Evolutionary conservation across 768 basidiomycete species (phyloP), one percentile per base, ranked within the genome.

Genomic region (Clitopilus passeckerianus): DNA sequence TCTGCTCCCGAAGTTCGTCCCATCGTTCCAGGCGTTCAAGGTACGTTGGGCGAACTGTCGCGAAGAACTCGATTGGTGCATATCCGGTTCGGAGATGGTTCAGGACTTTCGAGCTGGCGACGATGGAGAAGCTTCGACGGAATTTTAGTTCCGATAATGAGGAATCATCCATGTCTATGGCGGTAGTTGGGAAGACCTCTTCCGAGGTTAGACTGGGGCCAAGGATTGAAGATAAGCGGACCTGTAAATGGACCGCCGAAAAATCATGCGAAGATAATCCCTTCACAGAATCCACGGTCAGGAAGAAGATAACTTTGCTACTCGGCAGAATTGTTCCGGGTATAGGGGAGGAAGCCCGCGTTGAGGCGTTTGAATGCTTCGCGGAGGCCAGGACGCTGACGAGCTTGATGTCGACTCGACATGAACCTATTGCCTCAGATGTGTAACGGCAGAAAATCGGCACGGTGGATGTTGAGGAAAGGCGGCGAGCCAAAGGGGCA

Each of bases 381-480:
- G 85, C 72, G 1, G 88, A 78, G 43, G 84, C 71, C 24, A 85
- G 75, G 37, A 91, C 83, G 62, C 86, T 92, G 63, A 90, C 81
- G 46, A 93, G 82, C 73, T 87, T 91, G 72, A 97, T 80, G 63
- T 89, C 86, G 57, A 97, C 80, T 22, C 93, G 86, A 74, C 95
- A 98, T 24, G 93, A 93, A 1, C 96, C 97, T 63, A 98, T 94
- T 1, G 95, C 95, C 69, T 98, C 96, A 53, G 93, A 83, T 1
- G 95, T 97, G 68, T 95, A 96, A 33, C 91, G 86, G 68, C 93
- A 96, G 71, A 93, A 93, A 67, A 99, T 94, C 0, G 95, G 94
- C 15, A 91, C 84, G 0, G 80, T 83, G n/a, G 85, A 86, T 2
- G 82, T 80, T 1, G 87, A 90, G 2, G 91, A 89, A 35, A 92